Evolutionary conservation across 2,329 filamentous ascomycete species (phyloP).

Genomic region (Pestalotiopsis sp.): DNA sequence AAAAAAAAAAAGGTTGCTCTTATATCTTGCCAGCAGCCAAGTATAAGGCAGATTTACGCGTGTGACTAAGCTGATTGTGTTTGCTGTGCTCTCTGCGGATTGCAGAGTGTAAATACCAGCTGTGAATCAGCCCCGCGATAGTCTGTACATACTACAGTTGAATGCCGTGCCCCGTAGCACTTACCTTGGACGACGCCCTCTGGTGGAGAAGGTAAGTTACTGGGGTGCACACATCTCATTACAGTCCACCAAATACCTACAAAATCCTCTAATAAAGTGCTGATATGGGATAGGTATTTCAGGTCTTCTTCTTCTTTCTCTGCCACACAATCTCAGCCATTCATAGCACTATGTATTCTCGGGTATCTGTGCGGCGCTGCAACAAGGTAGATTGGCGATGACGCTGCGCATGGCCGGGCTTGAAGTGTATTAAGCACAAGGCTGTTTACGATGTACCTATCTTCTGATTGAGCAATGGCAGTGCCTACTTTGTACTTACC

Average conservation of each 20-base stretch:
- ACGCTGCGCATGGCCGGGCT: background rate
- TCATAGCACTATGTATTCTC: background rate
- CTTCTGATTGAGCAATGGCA: background rate
- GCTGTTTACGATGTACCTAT: background rate
- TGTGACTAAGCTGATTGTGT: background rate
- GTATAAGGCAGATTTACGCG: background rate
- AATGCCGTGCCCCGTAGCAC: too few relatives aligned
- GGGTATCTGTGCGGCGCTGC: background rate
- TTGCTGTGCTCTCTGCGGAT: background rate
- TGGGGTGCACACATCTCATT: background rate
- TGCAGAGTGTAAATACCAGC: background rate
- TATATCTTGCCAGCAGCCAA: background rate
- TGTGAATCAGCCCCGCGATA: background rate
- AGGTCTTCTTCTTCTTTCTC: too few relatives aligned
- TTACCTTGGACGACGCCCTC: background rate
- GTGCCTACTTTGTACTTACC: background rate
- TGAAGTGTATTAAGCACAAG: background rate
- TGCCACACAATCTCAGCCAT: too few relatives aligned
- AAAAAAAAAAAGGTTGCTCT: background rate
- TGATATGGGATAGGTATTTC: too few relatives aligned
- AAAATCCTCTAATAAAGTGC: too few relatives aligned
- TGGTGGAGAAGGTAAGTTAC: background rate
- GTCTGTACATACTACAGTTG: background rate
- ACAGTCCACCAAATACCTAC: too few relatives aligned
- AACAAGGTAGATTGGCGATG: background rate